phyloP scores from a whole-genome alignment of 176 grass and related monocot genomes.

The Zizania latifolia region DNA sequence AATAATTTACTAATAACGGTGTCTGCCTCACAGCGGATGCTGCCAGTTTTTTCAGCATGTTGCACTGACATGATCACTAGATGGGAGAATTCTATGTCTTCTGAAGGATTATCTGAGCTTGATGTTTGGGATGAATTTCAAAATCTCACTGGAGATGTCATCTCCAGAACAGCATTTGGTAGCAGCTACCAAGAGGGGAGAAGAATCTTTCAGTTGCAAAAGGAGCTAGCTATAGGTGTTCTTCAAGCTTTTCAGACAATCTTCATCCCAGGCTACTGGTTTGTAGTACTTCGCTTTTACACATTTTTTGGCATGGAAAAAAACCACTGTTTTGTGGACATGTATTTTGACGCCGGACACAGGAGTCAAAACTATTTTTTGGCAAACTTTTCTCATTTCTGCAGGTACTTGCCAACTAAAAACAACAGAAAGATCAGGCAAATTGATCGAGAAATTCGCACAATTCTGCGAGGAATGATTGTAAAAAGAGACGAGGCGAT shows the following conservation, averaged over 20 bases:
- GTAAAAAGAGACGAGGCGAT: neutral
- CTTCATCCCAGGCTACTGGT: neutral
- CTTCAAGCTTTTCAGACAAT: neutral
- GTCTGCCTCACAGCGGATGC: conserved; percentile 21
- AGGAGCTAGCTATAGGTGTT: conserved; percentile 2
- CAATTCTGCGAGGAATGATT: neutral
- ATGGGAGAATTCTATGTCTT: conserved; percentile 16
- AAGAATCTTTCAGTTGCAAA: conserved; percentile 21
- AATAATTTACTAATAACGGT: neutral
- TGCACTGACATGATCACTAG: conserved; percentile 26
- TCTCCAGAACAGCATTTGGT: too few relatives aligned
- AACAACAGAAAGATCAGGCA: too few relatives aligned
- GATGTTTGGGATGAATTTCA: conserved; percentile 32
- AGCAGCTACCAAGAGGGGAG: too few relatives aligned
- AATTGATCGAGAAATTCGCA: conserved; percentile 15
- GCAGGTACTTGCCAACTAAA: conserved; percentile 31
- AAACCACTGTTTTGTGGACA: neutral
- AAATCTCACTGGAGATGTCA: conserved; percentile 37
- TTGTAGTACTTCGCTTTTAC: neutral
- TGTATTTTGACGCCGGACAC: too few relatives aligned
- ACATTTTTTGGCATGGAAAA: neutral
- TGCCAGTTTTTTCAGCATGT: conserved; percentile 30
- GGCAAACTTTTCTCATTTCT: too few relatives aligned
- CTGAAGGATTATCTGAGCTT: neutral
- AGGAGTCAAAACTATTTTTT: too few relatives aligned